Evolutionary conservation across 768 basidiomycete species (phyloP).

Genomic region (Boletus pseudo-olivaceus): DNA sequence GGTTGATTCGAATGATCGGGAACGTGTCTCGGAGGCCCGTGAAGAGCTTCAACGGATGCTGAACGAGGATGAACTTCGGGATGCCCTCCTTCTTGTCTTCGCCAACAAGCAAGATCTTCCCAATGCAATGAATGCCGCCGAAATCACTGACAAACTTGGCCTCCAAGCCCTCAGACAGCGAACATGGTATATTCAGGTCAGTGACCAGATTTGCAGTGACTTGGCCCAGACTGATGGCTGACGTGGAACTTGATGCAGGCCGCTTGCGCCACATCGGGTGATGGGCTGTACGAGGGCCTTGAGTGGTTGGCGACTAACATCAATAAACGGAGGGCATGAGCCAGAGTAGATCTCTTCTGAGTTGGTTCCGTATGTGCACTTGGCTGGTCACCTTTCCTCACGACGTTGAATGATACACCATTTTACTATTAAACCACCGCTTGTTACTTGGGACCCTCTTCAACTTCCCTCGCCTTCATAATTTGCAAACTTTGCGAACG

Average conservation of each 20-base stretch:
- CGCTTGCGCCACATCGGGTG: slow-evolving; percentile 96
- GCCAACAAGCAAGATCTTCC: slow-evolving; percentile 99
- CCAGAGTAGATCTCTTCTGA: slow-evolving; percentile 26
- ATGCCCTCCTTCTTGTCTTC: slow-evolving; percentile 97
- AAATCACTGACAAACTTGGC: slow-evolving; percentile 99
- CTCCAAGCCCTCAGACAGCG: slow-evolving; percentile 95
- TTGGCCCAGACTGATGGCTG: slow-evolving; percentile 7
- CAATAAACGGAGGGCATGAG: slow-evolving; percentile 71
- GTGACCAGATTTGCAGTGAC: slow-evolving; percentile 22
- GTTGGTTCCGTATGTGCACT: slow-evolving; percentile 44
- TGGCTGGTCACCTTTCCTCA: slow-evolving; percentile 58
- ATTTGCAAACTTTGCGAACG: slow-evolving; percentile 6
- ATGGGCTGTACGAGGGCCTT: slow-evolving; percentile 97
- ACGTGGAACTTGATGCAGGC: slow-evolving; percentile 50
- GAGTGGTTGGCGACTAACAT: slow-evolving; percentile 95
- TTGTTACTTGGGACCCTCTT: slow-evolving; percentile 28
- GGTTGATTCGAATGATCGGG: slow-evolving; percentile 98
- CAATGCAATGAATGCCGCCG: slow-evolving; percentile 98
- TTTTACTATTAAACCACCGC: slow-evolving; percentile 37
- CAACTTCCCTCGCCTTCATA: slow-evolving; percentile 19
- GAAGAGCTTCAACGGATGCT: slow-evolving; percentile 99
- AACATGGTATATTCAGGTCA: slow-evolving; percentile 95
- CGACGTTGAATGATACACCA: slow-evolving; percentile 52
- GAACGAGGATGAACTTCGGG: slow-evolving; percentile 98
- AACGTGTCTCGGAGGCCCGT: slow-evolving; percentile 98